Evolutionary conservation across 495 filamentous ascomycete species (phyloP).

Genomic region (Talaromyces ruber): DNA sequence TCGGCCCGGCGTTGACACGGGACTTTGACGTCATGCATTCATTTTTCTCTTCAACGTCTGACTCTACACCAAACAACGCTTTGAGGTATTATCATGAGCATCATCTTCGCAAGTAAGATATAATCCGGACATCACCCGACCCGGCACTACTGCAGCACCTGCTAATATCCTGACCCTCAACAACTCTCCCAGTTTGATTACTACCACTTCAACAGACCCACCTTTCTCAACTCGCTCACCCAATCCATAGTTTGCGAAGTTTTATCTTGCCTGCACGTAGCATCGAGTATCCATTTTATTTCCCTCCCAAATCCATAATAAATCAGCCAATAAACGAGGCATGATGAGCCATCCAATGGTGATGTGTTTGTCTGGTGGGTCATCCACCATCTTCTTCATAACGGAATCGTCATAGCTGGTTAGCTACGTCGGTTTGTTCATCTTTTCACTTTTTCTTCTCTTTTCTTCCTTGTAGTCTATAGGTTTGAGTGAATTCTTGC

Average conservation of each 20-base stretch:
- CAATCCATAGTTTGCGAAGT: not conserved
- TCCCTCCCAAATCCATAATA: not conserved
- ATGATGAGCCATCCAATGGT: not conserved
- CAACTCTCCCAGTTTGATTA: not conserved
- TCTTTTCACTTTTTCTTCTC: not conserved
- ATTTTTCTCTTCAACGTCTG: not conserved
- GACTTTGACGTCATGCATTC: conserved; percentile 1
- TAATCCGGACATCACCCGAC: not conserved
- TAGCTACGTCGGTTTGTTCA: not conserved
- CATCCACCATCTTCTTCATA: not conserved
- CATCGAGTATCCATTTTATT: not conserved
- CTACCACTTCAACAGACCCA: not conserved
- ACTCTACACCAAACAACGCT: not conserved
- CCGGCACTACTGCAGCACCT: not conserved
- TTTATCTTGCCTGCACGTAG: not conserved
- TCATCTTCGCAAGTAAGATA: not conserved
- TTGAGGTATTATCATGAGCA: not conserved
- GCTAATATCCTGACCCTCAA: not conserved
- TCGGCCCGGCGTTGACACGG: not conserved
- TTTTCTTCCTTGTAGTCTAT: not conserved
- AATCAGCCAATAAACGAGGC: not conserved
- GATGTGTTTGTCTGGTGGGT: not conserved
- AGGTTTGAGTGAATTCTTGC: too few relatives aligned
- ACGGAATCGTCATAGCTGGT: conserved; percentile 1
- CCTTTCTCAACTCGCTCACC: not conserved